Evolutionary conservation across 257 asterid species (phyloP), one percentile per base, ranked within the genome.

Genomic region (Henckelia pumila): DNA sequence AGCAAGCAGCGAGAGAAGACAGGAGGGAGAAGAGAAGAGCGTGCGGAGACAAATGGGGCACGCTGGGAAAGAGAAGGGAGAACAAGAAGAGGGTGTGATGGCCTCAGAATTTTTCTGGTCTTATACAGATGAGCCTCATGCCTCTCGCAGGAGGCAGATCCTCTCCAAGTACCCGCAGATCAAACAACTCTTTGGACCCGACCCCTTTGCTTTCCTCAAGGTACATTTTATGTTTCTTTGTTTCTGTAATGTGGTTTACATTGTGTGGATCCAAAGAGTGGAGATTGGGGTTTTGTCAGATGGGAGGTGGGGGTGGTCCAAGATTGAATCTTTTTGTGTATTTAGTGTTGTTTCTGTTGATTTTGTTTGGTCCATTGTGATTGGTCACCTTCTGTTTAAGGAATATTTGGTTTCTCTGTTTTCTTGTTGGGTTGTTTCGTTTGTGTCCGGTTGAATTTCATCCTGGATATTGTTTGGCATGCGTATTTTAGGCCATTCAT

Each of bases 101-200:
- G 91, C 94, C 16, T 72, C 86, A 29, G 98, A 89, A 75, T 92
- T 87, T 69, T 89, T 78, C 84, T 92, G 96, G 98, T 89, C 98
- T 11, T 92, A 89, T 52, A 92, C 96, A 23, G 96, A 89, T 68
- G 98, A 92, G 74, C 98, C 96, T 20, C 96, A 92, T 32, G 92
- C 96, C 78, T 84, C 96, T 58, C 95, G 98, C 64, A 80, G 98
- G 56, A 82, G 83, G 56, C 83, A 81, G 80, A 92, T 89, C 85
- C 96, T 92, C 82, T 84, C 98, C 75, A 81, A 89, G 28, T 81
- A 92, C 79, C 98, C 98, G 75, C 95, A 92, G 70, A 92, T 92
- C 73, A 85, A 72, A 74, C 74, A 85, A 0, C 92, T 87, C 56
- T 89, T 87, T 77, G 98, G 98, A 72, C 95, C 98, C 50, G 96